Base-by-base conservation (phyloP, 1,284 basidiomycete species). In the Leccinum subrobustum region DNA sequence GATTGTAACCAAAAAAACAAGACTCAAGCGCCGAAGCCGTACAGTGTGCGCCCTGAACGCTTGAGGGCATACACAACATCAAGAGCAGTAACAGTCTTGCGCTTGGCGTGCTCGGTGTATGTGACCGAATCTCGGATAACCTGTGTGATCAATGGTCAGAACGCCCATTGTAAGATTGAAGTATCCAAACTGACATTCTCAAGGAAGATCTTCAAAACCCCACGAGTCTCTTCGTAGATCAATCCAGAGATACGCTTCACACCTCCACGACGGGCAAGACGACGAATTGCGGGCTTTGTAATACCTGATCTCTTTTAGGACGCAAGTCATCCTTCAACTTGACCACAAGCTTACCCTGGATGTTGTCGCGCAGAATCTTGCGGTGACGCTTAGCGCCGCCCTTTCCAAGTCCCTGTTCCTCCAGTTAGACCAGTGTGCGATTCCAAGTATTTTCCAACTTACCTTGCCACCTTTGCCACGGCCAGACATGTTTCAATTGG, bases 61-160 rank as follows among this genome's bases (percentile, higher is more conserved):
- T 93, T 93, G 68, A 93, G 83, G 25, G 92, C 90, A 76, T 92
- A 92, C 60, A 93, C 89, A 56, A 90, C 87, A 68, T 90, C 89
- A 57, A 90, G 86, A 23, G 92, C 91, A 52, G 88, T 91, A 59
- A 93, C 90, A n/a, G 91, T 93, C 81, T 93, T 93, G 54, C 91
- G 83, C 83, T 93, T 93, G 68, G 91, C 91, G 78, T 93, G 91
- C 75, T 92, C 92, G 61, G 88, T 91, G 85, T 93, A 93, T 65
- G 91, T 93, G 64, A 93, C 91, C 39, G 25, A 25, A 25, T 25
- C 25, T 25, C 25, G 85, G 74, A 92, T 91, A 25, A 85, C 83
- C 80, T 83, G 44, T 0, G 7, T 0, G 3, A 48, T 27, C 48
- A 16, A 11, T 3, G 0, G 4, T 67, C 4, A 66, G 20, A 3